Conservation (phyloP, 345 rosid species). For the Gossypium arboreum region DNA sequence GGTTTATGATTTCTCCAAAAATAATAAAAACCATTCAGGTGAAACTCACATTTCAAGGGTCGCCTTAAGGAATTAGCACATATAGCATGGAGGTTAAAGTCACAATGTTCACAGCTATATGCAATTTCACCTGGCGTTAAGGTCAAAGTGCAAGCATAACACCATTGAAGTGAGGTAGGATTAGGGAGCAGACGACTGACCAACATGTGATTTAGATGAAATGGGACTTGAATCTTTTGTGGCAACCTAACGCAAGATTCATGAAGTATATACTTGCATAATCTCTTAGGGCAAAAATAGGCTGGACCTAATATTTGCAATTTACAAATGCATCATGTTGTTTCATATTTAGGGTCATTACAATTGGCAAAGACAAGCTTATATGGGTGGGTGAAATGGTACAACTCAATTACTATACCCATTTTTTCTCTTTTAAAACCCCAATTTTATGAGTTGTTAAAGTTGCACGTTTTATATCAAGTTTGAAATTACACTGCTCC, state of each 20-base stretch:
- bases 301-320: background rate
- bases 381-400: background rate
- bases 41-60: background rate
- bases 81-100: background rate
- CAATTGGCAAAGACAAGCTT: background rate
- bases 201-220: background rate
- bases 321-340: background rate
- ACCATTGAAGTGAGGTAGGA: background rate
- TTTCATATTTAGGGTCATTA: background rate
- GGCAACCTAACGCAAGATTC: background rate
- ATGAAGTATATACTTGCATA: background rate
- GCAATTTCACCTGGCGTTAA: background rate
- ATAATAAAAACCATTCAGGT: background rate
- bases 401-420: background rate
- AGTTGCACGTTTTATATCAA: background rate
- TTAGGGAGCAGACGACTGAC: background rate
- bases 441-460: background rate
- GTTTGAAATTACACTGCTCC: background rate
- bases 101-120: background rate
- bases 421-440: background rate
- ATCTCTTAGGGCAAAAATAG: background rate
- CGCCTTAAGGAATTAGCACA: background rate
- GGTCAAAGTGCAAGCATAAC: background rate
- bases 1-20: background rate
- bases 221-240: background rate